Base-by-base conservation (phyloP, 2,329 filamentous ascomycete genomes). In the Monosporascus ibericus region DNA sequence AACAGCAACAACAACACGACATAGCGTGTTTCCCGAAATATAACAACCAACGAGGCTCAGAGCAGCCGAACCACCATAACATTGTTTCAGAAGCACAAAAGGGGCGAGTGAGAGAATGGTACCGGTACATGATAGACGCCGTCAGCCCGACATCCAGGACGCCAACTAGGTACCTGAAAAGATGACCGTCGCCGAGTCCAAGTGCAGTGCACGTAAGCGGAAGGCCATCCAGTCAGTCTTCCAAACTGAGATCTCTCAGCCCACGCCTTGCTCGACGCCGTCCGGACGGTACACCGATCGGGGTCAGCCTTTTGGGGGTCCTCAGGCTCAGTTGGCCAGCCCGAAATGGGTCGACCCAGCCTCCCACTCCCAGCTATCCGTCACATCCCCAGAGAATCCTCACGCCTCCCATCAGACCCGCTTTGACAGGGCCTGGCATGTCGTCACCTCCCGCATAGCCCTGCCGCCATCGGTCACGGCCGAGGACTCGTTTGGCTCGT, bases 401-500 rank as follows among this genome's bases (percentile, higher is more conserved):
- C 60, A 70, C 52, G 64, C 69, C 48, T 68, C 71, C 54, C 75
- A 83, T 57, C 82, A 85, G 67, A 72, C 76, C 50, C 74, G 73
- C 56, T 84, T 78, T 74, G 81, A 85, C 62, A 72, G 78, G 55
- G 80, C 82, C 53, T 86, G 84, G 84, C 79, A 83, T 62, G 69
- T 73, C 27, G 81, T 85, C 55, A 85, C 82, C 17, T 74, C 78
- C 30, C 72, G 72, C 36, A 78, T 86, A 46, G 74, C 75, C 47
- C 71, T 86, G 22, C 79, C 81, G 8, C 66, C 74, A n/a, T 79
- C 78, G 9, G 77, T 80, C 44, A 70, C 79, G 2, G 73, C 71
- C 7, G 77, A 81, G 61, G 78, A 81, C 60, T 78, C 76, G 24
- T 80, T 80, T 60, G 79, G 78, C 30, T 67, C 73, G 22, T 63